Percentiles rank a stretch among this genome's conserved stretches.
Conservation (phyloP, 1,284 basidiomycete species). For the Kwoniella shivajii region DNA sequence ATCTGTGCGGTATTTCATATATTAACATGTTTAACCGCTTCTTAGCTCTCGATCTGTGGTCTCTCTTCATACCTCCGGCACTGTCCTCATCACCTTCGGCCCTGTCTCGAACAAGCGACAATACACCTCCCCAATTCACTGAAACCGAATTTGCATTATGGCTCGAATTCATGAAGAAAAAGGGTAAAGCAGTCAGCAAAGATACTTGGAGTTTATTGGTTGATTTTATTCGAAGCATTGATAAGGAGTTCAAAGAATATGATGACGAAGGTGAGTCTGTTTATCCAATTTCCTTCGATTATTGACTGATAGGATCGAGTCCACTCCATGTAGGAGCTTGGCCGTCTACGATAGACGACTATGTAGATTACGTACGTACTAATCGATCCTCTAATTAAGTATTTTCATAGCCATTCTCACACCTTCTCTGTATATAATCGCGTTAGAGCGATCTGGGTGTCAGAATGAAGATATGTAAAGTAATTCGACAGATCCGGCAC, state of each 20-base stretch:
- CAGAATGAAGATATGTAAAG: too few species aligned
- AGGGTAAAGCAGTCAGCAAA: constrained; percentile 81
- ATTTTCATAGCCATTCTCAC: too few species aligned
- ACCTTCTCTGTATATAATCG: too few species aligned
- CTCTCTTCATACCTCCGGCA: constrained; percentile 76
- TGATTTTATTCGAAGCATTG: constrained; percentile 68
- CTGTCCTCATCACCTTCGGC: constrained; percentile 70
- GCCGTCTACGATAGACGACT: constrained; percentile 56
- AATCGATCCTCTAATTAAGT: constrained; percentile 1
- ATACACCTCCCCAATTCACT: constrained; percentile 63
- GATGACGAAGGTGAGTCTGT: constrained; percentile 74
- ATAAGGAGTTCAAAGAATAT: constrained; percentile 76
- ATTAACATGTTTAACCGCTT: not conserved
- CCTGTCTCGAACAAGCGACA: constrained; percentile 53
- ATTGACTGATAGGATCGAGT: not conserved
- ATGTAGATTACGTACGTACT: constrained; percentile 49
- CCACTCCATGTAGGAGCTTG: constrained; percentile 31
- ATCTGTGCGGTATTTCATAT: too few species aligned
- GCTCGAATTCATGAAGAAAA: constrained; percentile 75
- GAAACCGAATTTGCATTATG: constrained; percentile 72
- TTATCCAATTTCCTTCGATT: not conserved
- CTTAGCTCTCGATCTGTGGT: constrained; percentile 66
- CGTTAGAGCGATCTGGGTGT: too few species aligned
- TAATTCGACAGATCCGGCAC: too few species aligned
- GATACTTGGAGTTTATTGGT: constrained; percentile 90